These are phyloP conservation scores for Podaxis rugospora DNA, from an alignment of 768 basidiomycete genomes.

Conservation along the genomic window DNA sequence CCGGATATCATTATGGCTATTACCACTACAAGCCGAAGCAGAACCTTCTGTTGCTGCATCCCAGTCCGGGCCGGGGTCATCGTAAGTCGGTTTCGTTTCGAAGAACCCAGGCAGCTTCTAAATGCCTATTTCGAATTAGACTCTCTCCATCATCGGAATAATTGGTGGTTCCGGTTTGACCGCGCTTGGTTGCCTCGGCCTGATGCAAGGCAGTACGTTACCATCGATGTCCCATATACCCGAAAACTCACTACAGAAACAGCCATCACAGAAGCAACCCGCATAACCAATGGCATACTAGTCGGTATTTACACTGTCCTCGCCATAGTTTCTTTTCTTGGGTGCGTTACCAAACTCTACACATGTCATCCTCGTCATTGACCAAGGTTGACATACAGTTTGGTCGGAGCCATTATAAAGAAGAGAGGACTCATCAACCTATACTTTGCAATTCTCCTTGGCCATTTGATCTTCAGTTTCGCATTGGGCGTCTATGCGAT, in stretches of 20 bases:
- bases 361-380: neutral
- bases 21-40: constrained; percentile 27
- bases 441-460: constrained; percentile 37
- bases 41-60: constrained; percentile 48
- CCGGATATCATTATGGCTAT: constrained; percentile 6
- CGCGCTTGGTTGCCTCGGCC: constrained; percentile 31
- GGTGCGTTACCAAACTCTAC: constrained; percentile 25
- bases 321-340: constrained; percentile 39
- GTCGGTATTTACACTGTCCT: constrained; percentile 37
- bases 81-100: constrained; percentile 23
- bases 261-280: constrained; percentile 27
- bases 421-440: constrained; percentile 35
- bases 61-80: constrained; percentile 45
- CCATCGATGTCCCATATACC: neutral
- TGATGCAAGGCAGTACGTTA: constrained; percentile 26
- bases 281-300: constrained; percentile 36
- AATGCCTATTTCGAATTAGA: constrained; percentile 18
- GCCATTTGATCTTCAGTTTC: constrained; percentile 41
- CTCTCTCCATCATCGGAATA: constrained; percentile 41
- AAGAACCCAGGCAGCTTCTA: neutral
- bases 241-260: neutral
- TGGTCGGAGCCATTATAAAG: constrained; percentile 38
- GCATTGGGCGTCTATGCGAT: constrained; percentile 40
- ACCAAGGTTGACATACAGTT: constrained; percentile 19
- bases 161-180: constrained; percentile 36